Evolutionary conservation across 1,139 yeast species (phyloP).

Genomic region (Scheffersomyces insectosa): DNA sequence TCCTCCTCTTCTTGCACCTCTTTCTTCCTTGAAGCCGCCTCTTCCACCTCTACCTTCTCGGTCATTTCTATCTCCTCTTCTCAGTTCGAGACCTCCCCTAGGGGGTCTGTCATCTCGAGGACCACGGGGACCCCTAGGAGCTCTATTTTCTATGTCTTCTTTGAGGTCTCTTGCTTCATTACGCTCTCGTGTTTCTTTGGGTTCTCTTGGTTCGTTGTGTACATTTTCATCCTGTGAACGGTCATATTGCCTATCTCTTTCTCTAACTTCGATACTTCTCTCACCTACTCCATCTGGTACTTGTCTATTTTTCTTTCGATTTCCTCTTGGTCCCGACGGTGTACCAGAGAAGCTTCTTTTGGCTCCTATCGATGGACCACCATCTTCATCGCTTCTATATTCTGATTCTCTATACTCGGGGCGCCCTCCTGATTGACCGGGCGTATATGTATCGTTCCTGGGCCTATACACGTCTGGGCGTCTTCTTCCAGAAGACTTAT

Average conservation of each 20-base stretch:
- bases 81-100: conserved; percentile 1
- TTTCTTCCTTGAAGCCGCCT: conserved; percentile 1
- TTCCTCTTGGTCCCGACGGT: conserved; percentile 22
- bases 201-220: no score
- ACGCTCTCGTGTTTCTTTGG: no score
- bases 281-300: conserved; percentile 7
- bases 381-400: background rate
- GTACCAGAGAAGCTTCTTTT: conserved; percentile 16
- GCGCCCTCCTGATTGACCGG: no score
- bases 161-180: conserved; percentile 4
- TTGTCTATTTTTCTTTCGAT: conserved; percentile 18
- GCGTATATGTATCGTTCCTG: no score
- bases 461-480: no score
- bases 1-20: conserved; percentile 4
- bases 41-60: conserved; percentile 2
- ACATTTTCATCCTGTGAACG: no score
- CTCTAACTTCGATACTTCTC: no score
- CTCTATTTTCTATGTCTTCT: conserved; percentile 3
- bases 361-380: conserved; percentile 6
- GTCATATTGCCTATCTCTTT: no score
- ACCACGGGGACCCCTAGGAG: conserved; percentile 6
- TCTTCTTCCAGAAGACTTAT: conserved; percentile 6
- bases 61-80: conserved; percentile 3
- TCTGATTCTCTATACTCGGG: no score
- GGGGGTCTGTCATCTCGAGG: conserved; percentile 20